phyloP scores from a whole-genome alignment of 768 basidiomycete species.

The Mycena leptocephala region DNA sequence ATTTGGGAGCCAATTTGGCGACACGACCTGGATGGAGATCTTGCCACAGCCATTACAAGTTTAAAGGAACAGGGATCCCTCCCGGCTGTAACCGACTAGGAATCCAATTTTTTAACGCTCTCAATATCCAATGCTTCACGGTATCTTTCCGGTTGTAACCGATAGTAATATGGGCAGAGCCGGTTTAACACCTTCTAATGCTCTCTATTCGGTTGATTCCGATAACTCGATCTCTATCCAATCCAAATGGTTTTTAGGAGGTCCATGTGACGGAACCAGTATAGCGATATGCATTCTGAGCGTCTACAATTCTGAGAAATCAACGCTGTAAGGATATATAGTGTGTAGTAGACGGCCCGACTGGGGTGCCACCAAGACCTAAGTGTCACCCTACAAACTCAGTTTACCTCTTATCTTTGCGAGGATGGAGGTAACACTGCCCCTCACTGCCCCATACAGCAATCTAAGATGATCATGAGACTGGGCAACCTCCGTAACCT shows the following conservation, averaged over 20 bases:
- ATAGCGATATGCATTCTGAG: background rate
- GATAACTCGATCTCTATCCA: background rate
- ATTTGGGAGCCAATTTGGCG: slow-evolving; percentile 68
- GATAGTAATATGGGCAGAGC: background rate
- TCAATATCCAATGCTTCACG: background rate
- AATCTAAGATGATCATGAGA: background rate
- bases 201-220: background rate
- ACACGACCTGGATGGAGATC: slow-evolving; percentile 61
- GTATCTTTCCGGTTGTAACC: background rate
- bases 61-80: slow-evolving; percentile 30
- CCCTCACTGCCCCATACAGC: background rate
- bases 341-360: too few relatives aligned
- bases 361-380: background rate
- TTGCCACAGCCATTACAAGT: slow-evolving; percentile 47
- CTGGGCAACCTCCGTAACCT: background rate
- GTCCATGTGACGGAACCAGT: background rate
- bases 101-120: background rate
- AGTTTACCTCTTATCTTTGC: background rate
- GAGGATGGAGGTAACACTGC: background rate
- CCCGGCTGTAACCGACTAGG: background rate
- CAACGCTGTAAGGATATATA: background rate
- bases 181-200: background rate
- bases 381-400: background rate
- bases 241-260: background rate
- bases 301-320: background rate